phyloP scores from a whole-genome alignment of 2,329 filamentous ascomycete species.

The Penicillium sp. region DNA sequence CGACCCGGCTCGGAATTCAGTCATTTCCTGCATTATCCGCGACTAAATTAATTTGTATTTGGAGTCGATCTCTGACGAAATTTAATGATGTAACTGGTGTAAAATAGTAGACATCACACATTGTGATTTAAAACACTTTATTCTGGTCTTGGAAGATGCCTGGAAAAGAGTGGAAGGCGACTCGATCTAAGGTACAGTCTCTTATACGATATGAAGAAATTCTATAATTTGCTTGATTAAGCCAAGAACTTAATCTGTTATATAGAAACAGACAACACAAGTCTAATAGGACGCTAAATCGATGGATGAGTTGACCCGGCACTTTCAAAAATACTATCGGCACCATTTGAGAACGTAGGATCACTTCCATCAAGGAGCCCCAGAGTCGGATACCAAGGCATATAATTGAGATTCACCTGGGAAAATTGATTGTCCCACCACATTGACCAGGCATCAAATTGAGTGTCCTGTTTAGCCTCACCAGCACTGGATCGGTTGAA shows the following conservation, averaged over 20 bases:
- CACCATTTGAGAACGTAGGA: not conserved
- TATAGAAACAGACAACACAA: not conserved
- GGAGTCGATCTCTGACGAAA: too few species aligned
- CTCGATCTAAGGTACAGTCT: too few species aligned
- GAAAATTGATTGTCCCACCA: conserved; percentile 2
- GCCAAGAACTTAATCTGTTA: not conserved
- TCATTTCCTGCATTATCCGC: too few species aligned
- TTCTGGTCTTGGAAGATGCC: too few species aligned
- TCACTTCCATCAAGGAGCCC: not conserved
- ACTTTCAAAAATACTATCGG: not conserved
- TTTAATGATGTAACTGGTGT: too few species aligned
- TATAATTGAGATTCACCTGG: conserved; percentile 1
- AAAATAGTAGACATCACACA: too few species aligned
- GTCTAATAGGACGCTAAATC: not conserved
- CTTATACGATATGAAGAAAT: not conserved
- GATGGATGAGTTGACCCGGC: not conserved
- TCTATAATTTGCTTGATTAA: not conserved
- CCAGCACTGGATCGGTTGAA: not conserved
- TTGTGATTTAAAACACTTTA: too few species aligned
- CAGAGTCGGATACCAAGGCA: conserved; percentile 2
- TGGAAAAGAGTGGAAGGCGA: too few species aligned
- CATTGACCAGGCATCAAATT: not conserved
- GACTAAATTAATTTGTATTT: too few species aligned
- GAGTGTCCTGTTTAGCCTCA: not conserved
- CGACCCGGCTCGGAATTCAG: too few species aligned